Percentiles rank a stretch among this genome's conserved stretches.
Conservation (phyloP, 1,284 basidiomycete species). For the Athelia psychrophila region DNA sequence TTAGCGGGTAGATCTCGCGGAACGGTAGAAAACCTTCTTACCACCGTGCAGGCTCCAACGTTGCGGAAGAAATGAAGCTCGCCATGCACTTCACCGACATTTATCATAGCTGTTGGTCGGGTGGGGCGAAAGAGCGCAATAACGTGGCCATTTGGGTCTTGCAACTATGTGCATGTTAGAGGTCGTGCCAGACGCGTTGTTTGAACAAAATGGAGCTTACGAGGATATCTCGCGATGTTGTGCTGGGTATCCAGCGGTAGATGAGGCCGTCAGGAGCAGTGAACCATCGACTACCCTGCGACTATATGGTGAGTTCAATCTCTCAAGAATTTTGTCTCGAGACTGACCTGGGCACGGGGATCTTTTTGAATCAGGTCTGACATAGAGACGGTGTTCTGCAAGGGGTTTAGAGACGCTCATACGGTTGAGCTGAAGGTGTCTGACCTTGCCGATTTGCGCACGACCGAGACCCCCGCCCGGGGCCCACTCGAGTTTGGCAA, state of each 20-base stretch:
- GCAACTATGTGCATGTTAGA: constrained; percentile 45
- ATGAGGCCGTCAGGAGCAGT: constrained; percentile 76
- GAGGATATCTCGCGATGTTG: constrained; percentile 54
- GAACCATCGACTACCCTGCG: constrained; percentile 63
- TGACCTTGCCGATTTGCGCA: constrained; percentile 77
- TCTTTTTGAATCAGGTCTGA: constrained; percentile 71
- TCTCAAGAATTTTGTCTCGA: constrained; percentile 13
- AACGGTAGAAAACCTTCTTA: constrained; percentile 35
- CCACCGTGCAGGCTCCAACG: constrained; percentile 77
- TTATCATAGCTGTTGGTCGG: constrained; percentile 65
- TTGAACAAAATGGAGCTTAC: constrained; percentile 38
- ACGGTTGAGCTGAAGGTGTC: constrained; percentile 9
- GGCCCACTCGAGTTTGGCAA: constrained; percentile 83
- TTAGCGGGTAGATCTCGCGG: constrained; percentile 18
- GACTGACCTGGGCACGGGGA: constrained; percentile 53
- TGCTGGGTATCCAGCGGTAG: constrained; percentile 73
- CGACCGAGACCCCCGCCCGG: constrained; percentile 76
- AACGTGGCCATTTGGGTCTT: constrained; percentile 62
- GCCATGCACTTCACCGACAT: constrained; percentile 79
- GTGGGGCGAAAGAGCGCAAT: constrained; percentile 78
- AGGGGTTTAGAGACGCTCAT: constrained; percentile 12
- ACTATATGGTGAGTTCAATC: constrained; percentile 12
- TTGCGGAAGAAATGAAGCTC: constrained; percentile 77
- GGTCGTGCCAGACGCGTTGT: constrained; percentile 15
- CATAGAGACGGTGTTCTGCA: constrained; percentile 74